phyloP scores from a whole-genome alignment of 2,329 filamentous ascomycete genomes.

The Colletotrichum brevisporum region DNA sequence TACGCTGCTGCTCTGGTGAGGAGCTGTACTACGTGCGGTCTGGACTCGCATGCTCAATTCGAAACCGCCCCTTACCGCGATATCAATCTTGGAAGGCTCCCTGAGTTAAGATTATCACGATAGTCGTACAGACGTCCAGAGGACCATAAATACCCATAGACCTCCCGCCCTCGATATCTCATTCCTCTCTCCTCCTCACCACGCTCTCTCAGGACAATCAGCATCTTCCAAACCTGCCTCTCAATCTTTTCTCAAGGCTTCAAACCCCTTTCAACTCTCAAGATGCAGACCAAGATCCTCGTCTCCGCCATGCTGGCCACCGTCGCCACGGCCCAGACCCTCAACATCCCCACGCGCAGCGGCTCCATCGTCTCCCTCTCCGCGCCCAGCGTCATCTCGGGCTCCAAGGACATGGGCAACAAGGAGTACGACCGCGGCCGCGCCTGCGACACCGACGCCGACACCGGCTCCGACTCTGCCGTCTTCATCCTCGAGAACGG shows the following conservation, averaged over 20 bases:
- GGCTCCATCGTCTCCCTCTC: constrained; percentile 43
- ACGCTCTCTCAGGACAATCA: constrained; percentile 21
- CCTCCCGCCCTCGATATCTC: not conserved
- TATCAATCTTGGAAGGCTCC: not conserved
- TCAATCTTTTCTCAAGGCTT: not conserved
- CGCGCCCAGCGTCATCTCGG: constrained; percentile 40
- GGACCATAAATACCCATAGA: constrained; percentile 21
- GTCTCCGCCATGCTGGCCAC: constrained; percentile 33
- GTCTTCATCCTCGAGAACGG: constrained; percentile 68
- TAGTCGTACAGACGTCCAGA: not conserved
- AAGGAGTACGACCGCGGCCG: constrained; percentile 44
- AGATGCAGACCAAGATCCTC: constrained; percentile 35
- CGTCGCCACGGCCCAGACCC: constrained; percentile 42
- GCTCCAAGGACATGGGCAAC: constrained; percentile 42
- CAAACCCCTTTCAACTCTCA: not conserved
- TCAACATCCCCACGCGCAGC: constrained; percentile 44
- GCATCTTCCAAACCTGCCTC: not conserved
- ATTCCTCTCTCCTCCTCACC: not conserved
- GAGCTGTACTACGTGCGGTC: not conserved
- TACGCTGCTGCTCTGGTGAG: not conserved
- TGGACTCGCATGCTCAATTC: constrained; percentile 22
- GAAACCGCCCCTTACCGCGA: constrained; percentile 25
- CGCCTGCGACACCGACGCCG: constrained; percentile 41
- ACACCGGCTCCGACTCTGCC: constrained; percentile 49
- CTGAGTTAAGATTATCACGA: not conserved